phyloP scores from a whole-genome alignment of 2,329 filamentous ascomycete genomes.

The Xylariaceae sp. region DNA sequence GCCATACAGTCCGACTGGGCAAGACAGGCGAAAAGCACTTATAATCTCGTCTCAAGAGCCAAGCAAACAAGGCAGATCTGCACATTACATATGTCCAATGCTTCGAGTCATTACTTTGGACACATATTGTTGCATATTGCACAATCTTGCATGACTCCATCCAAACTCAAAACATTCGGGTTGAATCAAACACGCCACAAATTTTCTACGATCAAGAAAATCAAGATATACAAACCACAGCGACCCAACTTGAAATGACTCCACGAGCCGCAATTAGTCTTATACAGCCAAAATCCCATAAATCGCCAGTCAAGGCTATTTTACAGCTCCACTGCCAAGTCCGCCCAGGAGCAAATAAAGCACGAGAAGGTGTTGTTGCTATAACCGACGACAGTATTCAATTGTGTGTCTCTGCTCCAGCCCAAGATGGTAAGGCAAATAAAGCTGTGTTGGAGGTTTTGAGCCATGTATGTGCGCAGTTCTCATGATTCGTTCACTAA shows the following conservation, averaged over 20 bases:
- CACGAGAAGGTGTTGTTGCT: constrained; percentile 58
- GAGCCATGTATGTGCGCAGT: constrained; percentile 47
- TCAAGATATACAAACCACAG: too few species aligned
- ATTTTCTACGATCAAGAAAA: too few species aligned
- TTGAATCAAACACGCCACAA: constrained; percentile 9
- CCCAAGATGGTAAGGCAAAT: constrained; percentile 68
- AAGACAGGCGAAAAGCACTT: too few species aligned
- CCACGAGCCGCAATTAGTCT: constrained; percentile 48
- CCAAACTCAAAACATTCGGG: neutral
- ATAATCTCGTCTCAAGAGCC: too few species aligned
- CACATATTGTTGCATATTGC: too few species aligned
- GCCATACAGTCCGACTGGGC: too few species aligned
- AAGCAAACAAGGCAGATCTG: too few species aligned
- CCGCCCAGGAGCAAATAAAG: constrained; percentile 62
- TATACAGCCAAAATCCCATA: constrained; percentile 46
- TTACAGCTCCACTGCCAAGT: constrained; percentile 65
- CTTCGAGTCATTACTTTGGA: too few species aligned
- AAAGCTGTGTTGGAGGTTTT: constrained; percentile 62
- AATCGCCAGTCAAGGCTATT: constrained; percentile 34
- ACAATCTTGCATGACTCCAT: too few species aligned
- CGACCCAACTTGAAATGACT: constrained; percentile 22
- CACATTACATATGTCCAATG: too few species aligned
- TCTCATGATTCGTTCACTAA: neutral
- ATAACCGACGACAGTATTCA: constrained; percentile 58
- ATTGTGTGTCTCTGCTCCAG: constrained; percentile 63